Conservation (phyloP, 2,329 filamentous ascomycete species). For the Verticillium klebahnii region DNA sequence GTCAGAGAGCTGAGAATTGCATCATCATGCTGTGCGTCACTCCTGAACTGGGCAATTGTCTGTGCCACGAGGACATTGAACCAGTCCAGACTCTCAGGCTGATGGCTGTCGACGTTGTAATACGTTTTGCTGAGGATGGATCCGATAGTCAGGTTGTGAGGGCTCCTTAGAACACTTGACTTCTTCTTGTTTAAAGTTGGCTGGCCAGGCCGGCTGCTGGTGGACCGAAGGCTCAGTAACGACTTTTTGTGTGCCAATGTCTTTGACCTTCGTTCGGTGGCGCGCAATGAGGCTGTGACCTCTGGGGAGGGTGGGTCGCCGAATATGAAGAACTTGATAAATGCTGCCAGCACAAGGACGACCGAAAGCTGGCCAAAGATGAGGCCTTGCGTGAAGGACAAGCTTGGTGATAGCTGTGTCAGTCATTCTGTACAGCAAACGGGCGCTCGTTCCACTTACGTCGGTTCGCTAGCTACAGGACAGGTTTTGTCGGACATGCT, state of each 20-base stretch:
- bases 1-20: conserved; percentile 83
- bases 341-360: conserved; percentile 83
- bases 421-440: background rate
- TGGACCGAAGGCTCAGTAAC: conserved; percentile 56
- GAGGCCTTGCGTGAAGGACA: conserved; percentile 91
- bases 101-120: conserved; percentile 92
- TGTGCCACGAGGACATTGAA: conserved; percentile 97
- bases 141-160: conserved; percentile 78
- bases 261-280: conserved; percentile 67
- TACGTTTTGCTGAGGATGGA: conserved; percentile 96
- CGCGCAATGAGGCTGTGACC: conserved; percentile 69
- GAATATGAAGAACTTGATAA: conserved; percentile 99
- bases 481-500: conserved; percentile 21
- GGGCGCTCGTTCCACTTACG: conserved; percentile 4
- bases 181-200: conserved; percentile 56
- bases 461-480: conserved; percentile 22
- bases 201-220: conserved; percentile 32
- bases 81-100: conserved; percentile 96
- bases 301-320: conserved; percentile 86
- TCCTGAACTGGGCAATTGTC: conserved; percentile 91
- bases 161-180: conserved; percentile 67
- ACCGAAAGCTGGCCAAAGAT: conserved; percentile 91
- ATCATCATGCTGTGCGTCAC: conserved; percentile 87
- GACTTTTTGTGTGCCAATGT: conserved; percentile 74
- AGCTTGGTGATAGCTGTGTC: conserved; percentile 36